These are phyloP conservation scores for Elsinoe batatas DNA, from an alignment of 2,329 filamentous ascomycete genomes.

Conservation along the genomic window DNA sequence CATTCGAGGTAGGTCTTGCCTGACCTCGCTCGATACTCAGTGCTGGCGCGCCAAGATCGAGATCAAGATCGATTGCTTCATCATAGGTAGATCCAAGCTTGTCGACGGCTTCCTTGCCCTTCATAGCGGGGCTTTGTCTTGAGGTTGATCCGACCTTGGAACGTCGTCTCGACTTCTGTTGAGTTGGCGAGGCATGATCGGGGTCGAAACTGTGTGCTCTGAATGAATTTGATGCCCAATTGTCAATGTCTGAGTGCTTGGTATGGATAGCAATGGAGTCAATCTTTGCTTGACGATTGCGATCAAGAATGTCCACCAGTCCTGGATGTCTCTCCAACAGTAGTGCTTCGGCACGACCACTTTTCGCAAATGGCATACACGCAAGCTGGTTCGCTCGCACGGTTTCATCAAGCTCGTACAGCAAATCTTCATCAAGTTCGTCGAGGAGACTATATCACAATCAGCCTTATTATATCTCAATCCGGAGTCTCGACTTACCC, in stretches of 20 bases:
- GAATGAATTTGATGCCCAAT: conserved; percentile 50
- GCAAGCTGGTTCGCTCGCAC: conserved; percentile 76
- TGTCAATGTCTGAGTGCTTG: conserved; percentile 56
- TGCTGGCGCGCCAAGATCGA: conserved; percentile 5
- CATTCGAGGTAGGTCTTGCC: not conserved
- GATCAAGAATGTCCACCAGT: conserved; percentile 55
- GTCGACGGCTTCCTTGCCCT: conserved; percentile 43
- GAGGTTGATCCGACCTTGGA: conserved; percentile 33
- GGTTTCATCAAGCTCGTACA: conserved; percentile 67
- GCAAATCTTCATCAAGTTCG: conserved; percentile 73
- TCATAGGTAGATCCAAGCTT: conserved; percentile 15
- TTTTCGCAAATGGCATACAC: conserved; percentile 66
- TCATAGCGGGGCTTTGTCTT: conserved; percentile 56
- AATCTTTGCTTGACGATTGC: conserved; percentile 58
- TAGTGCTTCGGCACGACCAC: conserved; percentile 57
- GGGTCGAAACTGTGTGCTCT: conserved; percentile 60
- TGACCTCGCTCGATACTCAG: not conserved
- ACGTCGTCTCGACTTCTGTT: conserved; percentile 33
- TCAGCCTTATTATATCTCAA: conserved; percentile 16
- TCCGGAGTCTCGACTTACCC: conserved; percentile 37
- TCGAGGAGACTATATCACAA: conserved; percentile 53
- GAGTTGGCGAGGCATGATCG: conserved; percentile 35
- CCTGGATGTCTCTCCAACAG: conserved; percentile 57
- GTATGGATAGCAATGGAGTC: conserved; percentile 65
- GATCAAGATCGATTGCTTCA: conserved; percentile 10